Evolutionary conservation across 768 basidiomycete species (phyloP), one percentile per base, ranked within the genome.

Genomic region (Leccinellum albellum): DNA sequence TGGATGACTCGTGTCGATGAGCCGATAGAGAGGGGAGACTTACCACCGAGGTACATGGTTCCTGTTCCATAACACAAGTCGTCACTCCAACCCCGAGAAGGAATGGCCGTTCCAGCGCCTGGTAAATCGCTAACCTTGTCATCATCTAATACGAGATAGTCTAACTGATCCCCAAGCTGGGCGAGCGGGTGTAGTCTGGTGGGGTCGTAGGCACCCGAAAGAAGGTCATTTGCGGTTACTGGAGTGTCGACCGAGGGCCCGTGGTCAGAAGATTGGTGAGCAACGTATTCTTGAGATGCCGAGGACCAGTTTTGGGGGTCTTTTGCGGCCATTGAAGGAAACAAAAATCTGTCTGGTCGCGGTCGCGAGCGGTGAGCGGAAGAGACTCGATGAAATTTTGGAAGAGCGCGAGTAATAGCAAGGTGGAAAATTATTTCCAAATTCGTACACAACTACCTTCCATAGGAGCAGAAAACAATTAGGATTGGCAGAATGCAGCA

Each of bases 1-100:
- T 67, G 75, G 80, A 72, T 78, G 81, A 79, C 72, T 67, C 71
- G 60, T 71, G 73, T 66, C 51, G 32, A 62, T 60, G 67, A 82
- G 77, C 78, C 82, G 79, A 84, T 82, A 79, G 82, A 82, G 80
- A 79, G 80, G 73, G 56, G 14, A 58, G 60, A 87, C 92, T 71
- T 71, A 98, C 96, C 96, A 74, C 90, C 83, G 56, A 99, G 86
- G 85, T 99, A 99, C 79, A 94, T 97, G 64, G 95, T 95, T 61
- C 97, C 97, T 67, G 95, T 98, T 69, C 97, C 97, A 76, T 98
- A 98, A 83, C 94, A 98, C 58, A 99, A 77, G 78, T 99, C 97
- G 79, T 99, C 97, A 77, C 93, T 91, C 95, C 94, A 98, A 61
- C 97, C 94, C 78, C 97, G 81, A 71, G 88, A 91, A 65, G 95